phyloP scores from a whole-genome alignment of 177 flowering plant species.

The Telopea speciosissima region DNA sequence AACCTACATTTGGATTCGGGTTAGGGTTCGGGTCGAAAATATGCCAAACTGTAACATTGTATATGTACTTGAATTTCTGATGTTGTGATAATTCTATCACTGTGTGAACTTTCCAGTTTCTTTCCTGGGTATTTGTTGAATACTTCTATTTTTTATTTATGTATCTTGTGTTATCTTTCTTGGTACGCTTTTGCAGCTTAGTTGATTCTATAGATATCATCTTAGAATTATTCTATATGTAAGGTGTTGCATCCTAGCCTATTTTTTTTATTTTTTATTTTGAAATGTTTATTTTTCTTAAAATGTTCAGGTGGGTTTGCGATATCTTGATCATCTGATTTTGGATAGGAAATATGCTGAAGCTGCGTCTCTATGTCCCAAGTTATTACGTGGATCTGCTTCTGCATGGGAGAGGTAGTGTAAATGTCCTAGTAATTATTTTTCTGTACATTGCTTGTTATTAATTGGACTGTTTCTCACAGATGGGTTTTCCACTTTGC shows the following conservation, averaged over 20 bases:
- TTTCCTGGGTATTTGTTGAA: not conserved
- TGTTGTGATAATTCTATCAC: not conserved
- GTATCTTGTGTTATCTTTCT: too few relatives aligned
- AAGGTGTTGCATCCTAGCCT: not conserved
- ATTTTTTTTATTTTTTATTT: conserved; percentile 6
- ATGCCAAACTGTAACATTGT: too few relatives aligned
- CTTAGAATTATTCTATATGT: not conserved
- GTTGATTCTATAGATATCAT: not conserved
- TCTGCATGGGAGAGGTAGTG: conserved; percentile 97
- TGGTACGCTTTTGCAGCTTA: not conserved
- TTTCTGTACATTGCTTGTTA: conserved; percentile 14
- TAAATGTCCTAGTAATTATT: not conserved
- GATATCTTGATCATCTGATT: conserved; percentile 96
- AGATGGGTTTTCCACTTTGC: conserved; percentile 99
- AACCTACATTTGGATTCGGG: too few relatives aligned
- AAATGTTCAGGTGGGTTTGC: conserved; percentile 71
- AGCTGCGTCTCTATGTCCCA: conserved; percentile 96
- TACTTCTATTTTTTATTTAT: too few relatives aligned
- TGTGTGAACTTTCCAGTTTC: not conserved
- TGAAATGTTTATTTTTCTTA: conserved; percentile 4
- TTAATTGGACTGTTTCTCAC: conserved; percentile 24
- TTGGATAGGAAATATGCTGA: conserved; percentile 94
- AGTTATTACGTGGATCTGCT: conserved; percentile 87
- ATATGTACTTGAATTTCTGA: not conserved
- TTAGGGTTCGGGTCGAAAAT: too few relatives aligned